These are phyloP conservation scores for Gillenia trifoliata DNA, from an alignment of 306 rosid genomes.

Conservation along the genomic window DNA sequence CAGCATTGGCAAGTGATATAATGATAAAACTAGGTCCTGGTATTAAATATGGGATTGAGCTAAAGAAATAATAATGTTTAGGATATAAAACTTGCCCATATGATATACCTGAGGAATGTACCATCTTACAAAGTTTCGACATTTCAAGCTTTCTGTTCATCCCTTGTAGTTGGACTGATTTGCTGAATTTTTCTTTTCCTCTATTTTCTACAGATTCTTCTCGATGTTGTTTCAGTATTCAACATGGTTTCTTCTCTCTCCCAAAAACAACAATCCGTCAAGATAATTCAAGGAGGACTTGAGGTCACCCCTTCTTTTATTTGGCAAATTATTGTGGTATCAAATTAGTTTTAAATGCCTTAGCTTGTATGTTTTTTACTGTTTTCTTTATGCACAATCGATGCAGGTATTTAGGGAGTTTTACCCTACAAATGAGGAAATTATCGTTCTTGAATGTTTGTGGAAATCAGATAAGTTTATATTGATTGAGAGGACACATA, in stretches of 20 bases:
- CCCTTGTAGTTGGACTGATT: not conserved
- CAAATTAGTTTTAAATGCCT: not conserved
- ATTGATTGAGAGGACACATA: conserved; percentile 46
- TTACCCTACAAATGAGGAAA: conserved; percentile 61
- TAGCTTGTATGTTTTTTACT: not conserved
- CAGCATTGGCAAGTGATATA: not conserved
- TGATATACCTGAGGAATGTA: not conserved
- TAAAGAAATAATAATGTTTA: not conserved
- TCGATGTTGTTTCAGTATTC: conserved; percentile 66
- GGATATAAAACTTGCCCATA: not conserved
- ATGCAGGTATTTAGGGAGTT: conserved; percentile 67
- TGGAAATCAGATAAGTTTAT: conserved; percentile 69
- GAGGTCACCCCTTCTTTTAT: conserved; percentile 46
- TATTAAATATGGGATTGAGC: not conserved
- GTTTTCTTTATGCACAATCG: conserved; percentile 9
- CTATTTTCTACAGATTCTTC: conserved; percentile 52
- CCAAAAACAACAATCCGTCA: conserved; percentile 57
- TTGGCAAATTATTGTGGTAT: not conserved
- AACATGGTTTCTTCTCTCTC: conserved; percentile 72
- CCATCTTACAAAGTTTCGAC: not conserved
- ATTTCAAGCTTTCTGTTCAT: not conserved
- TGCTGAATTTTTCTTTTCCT: conserved; percentile 7
- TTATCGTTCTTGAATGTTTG: conserved; percentile 51
- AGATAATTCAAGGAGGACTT: conserved; percentile 52
- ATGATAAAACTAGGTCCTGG: too few species aligned